Base-by-base conservation (phyloP, 805 yeast genomes). In the Saitoella complicata region DNA sequence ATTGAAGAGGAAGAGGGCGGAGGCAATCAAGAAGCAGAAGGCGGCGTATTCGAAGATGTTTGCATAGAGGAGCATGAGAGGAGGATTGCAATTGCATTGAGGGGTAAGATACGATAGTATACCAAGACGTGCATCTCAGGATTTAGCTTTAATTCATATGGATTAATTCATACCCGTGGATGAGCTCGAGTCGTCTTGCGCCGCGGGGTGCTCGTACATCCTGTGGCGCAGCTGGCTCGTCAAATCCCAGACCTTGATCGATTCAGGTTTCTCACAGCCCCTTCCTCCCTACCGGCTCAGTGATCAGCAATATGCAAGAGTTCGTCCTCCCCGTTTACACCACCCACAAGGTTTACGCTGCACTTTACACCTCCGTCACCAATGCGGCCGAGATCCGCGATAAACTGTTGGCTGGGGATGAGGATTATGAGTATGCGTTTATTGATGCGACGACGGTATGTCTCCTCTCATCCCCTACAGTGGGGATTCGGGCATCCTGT, bases 351-450 rank as follows among this genome's bases (percentile, higher is more conserved):
- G 60, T 74, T 4, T 55, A 59, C 21, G 50, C 76, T 7, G 55
- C 69, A 5, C 62, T 73, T 41, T 78, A 68, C 56, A 54, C 60
- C 3, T 59, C 67, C 33, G 74, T 83, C 4, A 45, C 54, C 7
- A 70, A 70, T 44, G 62, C 72, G 9, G 49, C 57, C 2, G 62
- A 59, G 5, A 69, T 83, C 37, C 71, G 73, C 41, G 44, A 53
- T 8, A 60, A 66, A 45, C 65, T 72, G 37, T 60, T 71, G 30
- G 59, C 61, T 7, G 74, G 71, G 2, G 67, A 76, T 53, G 48
- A 54, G 4, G 62, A 62, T 9, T 72, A 72, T 55, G 74, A 81
- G 50, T 79, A 63, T 59, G 80, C 85, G 6, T 75, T 82, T 55
- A 66, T 83, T 42, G 76, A 78, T 56, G 74, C 84, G 2, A 59